Percentiles rank a stretch among this genome's conserved stretches.
Evolutionary conservation across 2,329 filamentous ascomycete genomes (phyloP).

Genomic region (Ceratocystis destructans): DNA sequence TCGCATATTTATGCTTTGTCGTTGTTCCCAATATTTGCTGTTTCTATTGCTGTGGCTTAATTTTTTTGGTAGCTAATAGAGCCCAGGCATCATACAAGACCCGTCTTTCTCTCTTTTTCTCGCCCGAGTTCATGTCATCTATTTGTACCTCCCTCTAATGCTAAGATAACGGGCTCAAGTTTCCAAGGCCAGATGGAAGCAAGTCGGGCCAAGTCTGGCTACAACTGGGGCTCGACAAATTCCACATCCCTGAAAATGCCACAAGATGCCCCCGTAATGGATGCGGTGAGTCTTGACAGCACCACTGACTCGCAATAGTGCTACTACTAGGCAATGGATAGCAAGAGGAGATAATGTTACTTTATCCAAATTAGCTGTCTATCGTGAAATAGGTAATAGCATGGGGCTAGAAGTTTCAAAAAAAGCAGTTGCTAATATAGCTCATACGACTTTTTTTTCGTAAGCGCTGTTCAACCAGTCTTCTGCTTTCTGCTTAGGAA

Average conservation of each 20-base stretch:
- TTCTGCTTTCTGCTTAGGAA: neutral
- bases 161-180: neutral
- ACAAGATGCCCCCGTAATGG: neutral
- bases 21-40: neutral
- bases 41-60: neutral
- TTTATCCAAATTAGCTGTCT: neutral
- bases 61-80: neutral
- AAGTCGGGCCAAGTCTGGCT: neutral
- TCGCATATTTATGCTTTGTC: neutral
- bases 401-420: conserved; percentile 5
- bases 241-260: conserved; percentile 4
- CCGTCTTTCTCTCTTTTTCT: neutral
- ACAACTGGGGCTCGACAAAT: neutral
- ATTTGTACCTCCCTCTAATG: neutral
- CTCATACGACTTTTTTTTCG: neutral
- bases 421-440: conserved; percentile 1
- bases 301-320: neutral
- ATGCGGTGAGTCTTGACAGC: neutral
- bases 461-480: neutral
- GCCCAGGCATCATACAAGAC: neutral
- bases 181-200: neutral
- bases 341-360: neutral
- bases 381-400: neutral
- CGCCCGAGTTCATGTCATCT: conserved; percentile 4
- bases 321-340: neutral